phyloP scores from a whole-genome alignment of 2,329 filamentous ascomycete genomes.

The Pseudopyrenochaeta lycopersici region DNA sequence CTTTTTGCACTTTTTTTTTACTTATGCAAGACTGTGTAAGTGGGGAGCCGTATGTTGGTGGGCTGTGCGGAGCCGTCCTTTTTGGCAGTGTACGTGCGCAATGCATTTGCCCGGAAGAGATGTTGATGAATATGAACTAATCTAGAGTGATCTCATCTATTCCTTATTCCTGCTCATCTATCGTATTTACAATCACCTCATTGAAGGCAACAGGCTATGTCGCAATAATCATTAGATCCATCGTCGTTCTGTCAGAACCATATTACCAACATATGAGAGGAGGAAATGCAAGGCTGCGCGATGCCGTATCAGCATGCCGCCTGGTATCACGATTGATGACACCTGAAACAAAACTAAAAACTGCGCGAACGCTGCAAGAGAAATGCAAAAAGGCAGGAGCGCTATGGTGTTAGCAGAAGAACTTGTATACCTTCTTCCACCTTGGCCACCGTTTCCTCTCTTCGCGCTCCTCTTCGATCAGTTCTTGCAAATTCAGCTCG shows the following conservation, averaged over 20 bases:
- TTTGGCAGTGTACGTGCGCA: background rate
- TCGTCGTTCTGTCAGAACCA: background rate
- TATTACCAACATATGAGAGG: slow-evolving; percentile 12
- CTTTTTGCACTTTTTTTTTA: slow-evolving; percentile 3
- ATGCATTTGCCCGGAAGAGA: too few species aligned
- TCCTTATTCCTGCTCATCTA: background rate
- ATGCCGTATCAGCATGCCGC: slow-evolving; percentile 35
- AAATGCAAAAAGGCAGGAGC: background rate
- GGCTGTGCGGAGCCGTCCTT: background rate
- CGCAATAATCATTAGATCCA: slow-evolving; percentile 3
- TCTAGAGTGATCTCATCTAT: background rate
- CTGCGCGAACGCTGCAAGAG: slow-evolving; percentile 26
- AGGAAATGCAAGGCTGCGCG: slow-evolving; percentile 35
- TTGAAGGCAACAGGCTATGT: background rate
- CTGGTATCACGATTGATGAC: slow-evolving; percentile 40
- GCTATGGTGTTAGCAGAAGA: slow-evolving; percentile 51
- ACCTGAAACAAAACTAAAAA: slow-evolving; percentile 13
- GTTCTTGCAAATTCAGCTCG: slow-evolving; percentile 80
- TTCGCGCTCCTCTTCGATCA: slow-evolving; percentile 81
- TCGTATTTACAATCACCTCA: background rate
- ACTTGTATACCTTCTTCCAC: slow-evolving; percentile 61
- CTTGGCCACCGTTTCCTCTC: slow-evolving; percentile 67
- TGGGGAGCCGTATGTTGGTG: background rate
- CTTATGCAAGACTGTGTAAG: background rate
- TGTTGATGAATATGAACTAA: too few species aligned